Evolutionary conservation across 73 alveolate species (phyloP).

Genomic region (Diophrys sp.): DNA sequence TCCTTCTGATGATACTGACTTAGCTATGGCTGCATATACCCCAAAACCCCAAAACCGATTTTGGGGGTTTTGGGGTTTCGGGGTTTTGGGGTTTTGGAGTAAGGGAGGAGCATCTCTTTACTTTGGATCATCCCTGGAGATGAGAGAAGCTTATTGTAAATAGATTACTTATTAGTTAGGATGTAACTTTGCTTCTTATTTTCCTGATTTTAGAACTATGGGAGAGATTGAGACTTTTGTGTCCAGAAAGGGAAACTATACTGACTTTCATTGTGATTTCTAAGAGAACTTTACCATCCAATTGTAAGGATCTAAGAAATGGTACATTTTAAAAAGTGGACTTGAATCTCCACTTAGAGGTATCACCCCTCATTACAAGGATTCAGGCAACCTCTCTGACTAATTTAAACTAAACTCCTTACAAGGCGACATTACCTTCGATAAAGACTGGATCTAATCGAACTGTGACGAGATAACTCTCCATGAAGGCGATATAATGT

Average conservation of each 20-base stretch:
- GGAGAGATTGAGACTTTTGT: slow-evolving; percentile 76
- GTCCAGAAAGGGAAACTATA: slow-evolving; percentile 59
- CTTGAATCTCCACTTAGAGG: slow-evolving; percentile 36
- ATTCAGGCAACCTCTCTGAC: slow-evolving; percentile 35
- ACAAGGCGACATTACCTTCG: not conserved
- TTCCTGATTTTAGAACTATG: slow-evolving; percentile 38
- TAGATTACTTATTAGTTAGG: slow-evolving; percentile 38
- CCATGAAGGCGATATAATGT: slow-evolving; percentile 64
- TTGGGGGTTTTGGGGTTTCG: no score
- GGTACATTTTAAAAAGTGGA: slow-evolving; percentile 41
- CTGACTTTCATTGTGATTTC: slow-evolving; percentile 76
- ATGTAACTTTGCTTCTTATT: slow-evolving; percentile 43
- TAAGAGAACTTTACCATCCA: slow-evolving; percentile 76
- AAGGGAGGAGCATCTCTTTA: slow-evolving; percentile 44
- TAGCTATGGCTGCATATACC: not conserved
- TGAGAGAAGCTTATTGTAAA: slow-evolving; percentile 30
- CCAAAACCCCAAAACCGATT: no score
- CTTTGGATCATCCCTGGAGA: slow-evolving; percentile 37
- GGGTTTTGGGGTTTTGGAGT: no score
- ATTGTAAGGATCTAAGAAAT: slow-evolving; percentile 46
- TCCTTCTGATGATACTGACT: not conserved
- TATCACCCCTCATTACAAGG: slow-evolving; percentile 52
- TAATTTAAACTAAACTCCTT: slow-evolving; percentile 21
- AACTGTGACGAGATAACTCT: slow-evolving; percentile 37
- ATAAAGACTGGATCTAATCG: not conserved